Evolutionary conservation across 441 rosid genomes (phyloP), one percentile per base, ranked within the genome.

Genomic region (Brassica balearica): DNA sequence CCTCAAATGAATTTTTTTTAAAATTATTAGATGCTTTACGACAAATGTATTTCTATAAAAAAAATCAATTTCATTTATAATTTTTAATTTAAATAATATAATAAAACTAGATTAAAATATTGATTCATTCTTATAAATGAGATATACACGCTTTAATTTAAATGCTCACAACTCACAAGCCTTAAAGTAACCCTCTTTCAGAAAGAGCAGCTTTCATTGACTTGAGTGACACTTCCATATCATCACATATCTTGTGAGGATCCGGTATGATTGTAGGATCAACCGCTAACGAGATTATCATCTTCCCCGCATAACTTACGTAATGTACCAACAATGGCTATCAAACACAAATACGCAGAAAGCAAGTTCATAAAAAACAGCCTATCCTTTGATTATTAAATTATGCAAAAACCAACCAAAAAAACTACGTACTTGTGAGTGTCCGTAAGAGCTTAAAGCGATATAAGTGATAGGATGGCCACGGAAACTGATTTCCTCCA

Each of bases 401-500:
- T n/a, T 5, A n/a, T 17, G 48, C 51, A 43, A 60, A 0, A 23
- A 10, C n/a, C 20, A 7, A 74, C 9, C 2, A 7, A n/a, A 22
- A 11, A 58, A 32, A 10, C 1, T 11, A 64, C 51, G 22, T 77
- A 77, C 76, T 17, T 77, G 80, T 65, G 80, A 41, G 36, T 71
- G 71, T 65, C 80, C 80, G 10, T 77, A 77, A 58, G 72, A 36
- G 46, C 76, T 77, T 11, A 75, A 71, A 71, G 80, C 76, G 11
- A 77, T 64, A 71, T 71, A 77, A 23, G 72, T 25, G 2, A 91
- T 75, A 2, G 92, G 90, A 84, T 91, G 88, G 1, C 95, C 94
- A 55, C 69, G 88, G 65, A 92, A 86, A 84, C 89, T 86, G 29
- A 92, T 86, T 73, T 92, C 96, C 72, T 94, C 97, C 3, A 72